Conservation (phyloP, 1,284 basidiomycete species). For the Nidula niveotomentosa region DNA sequence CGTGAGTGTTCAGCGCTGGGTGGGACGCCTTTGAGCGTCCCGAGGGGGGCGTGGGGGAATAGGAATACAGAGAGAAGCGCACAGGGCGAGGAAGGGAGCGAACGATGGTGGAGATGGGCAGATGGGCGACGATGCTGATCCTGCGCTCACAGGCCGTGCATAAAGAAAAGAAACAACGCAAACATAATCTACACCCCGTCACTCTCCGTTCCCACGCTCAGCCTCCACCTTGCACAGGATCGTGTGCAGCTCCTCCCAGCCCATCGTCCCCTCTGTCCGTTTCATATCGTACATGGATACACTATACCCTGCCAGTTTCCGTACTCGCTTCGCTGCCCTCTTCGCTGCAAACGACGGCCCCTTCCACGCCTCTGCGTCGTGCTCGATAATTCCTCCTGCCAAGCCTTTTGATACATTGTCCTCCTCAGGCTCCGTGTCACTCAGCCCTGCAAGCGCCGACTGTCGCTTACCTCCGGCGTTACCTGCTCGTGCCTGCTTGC, state of each 20-base stretch:
- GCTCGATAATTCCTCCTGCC: background rate
- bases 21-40: conserved; percentile 27
- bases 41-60: conserved; percentile 13
- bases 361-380: conserved; percentile 17
- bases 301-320: background rate
- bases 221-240: background rate
- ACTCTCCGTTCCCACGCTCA: background rate
- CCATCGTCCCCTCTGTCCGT: background rate
- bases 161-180: background rate
- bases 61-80: too few relatives aligned
- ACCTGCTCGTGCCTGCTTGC: background rate
- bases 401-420: too few relatives aligned
- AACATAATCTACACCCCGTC: background rate
- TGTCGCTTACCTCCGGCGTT: too few relatives aligned
- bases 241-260: background rate
- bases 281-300: too few relatives aligned
- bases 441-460: too few relatives aligned
- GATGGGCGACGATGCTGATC: conserved; percentile 8
- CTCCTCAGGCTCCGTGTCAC: too few relatives aligned
- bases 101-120: conserved; percentile 41
- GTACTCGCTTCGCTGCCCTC: conserved; percentile 4
- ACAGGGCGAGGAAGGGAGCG: conserved; percentile 12
- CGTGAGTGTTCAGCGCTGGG: conserved; percentile 46
- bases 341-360: conserved; percentile 24
- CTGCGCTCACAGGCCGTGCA: background rate